Percentiles rank a stretch among this genome's conserved stretches.
Evolutionary conservation across 345 rosid genomes (phyloP).

Genomic region (Eucalyptus sp.): DNA sequence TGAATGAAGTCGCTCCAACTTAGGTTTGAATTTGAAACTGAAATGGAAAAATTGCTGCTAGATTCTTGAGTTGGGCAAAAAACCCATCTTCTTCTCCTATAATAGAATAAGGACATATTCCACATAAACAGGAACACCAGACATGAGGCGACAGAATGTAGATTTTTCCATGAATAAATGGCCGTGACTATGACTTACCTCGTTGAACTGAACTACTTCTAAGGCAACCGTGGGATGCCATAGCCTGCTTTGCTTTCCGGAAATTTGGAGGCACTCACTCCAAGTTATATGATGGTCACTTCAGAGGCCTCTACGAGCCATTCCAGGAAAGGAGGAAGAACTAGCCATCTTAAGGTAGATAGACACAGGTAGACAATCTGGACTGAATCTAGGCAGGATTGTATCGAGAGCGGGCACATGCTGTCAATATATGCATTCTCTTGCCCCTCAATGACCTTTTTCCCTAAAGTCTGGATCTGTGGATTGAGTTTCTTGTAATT

Average conservation of each 20-base stretch:
- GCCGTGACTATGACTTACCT: neutral
- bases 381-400: neutral
- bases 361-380: neutral
- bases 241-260: neutral
- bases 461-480: fast-evolving
- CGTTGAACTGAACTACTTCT: neutral
- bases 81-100: neutral
- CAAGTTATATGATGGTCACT: neutral
- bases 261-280: neutral
- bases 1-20: neutral
- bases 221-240: neutral
- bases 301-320: neutral
- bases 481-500: neutral
- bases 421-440: neutral
- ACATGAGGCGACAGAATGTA: neutral
- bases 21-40: neutral
- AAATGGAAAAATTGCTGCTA: neutral
- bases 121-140: neutral
- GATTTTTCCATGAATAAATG: neutral
- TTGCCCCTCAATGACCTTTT: neutral
- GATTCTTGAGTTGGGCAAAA: neutral
- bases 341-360: neutral
- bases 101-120: neutral
- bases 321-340: neutral
- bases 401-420: neutral